Evolutionary conservation across 176 grass and related monocot genomes (phyloP), one percentile per base, ranked within the genome.

Genomic region (Alopecurus myosuroides): DNA sequence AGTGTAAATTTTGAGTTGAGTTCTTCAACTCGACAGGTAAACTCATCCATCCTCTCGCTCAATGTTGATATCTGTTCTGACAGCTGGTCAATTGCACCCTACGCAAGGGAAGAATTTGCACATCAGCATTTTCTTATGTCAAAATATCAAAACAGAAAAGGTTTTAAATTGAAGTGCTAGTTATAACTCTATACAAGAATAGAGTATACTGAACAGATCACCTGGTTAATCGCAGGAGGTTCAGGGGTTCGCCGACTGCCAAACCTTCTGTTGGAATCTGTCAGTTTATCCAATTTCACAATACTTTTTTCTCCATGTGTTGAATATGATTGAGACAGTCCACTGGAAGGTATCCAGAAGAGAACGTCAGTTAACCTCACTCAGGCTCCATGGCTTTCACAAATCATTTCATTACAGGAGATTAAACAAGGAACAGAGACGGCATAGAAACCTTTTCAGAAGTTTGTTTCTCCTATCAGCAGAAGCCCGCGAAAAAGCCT

Each of bases 21-120:
- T 74, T 99, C 93, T 89, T 99, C 93, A 76, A 99, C 88, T 75
- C 88, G 77, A 76, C 91, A 99, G 52, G 91, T 99, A 57, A 99
- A 96, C 78, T 96, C 97, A 57, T 99, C 93, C 91, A 99, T 94
- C 77, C 97, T 93, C 91, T 96, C 97, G 76, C 92, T 99, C 50
- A 99, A 85, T 1, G 93, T 94, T 68, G 84, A 94, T 80, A 99
- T 96, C 81, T 99, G 93, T 80, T 99, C 93, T 20, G 93, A 94
- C 29, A 99, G 88, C 39, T 96, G 97, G 41, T 86, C 92, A 55
- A 95, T 88, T 53, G 76, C 79, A 81, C 92, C 95, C 95, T 98
- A 78, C 15, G 68, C 33, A 90, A 84, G 15, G 41, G 7, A 40
- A 74, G 0, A 31, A 77, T 72, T 80, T 50, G 31, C 45, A 31